Conservation (phyloP, 2,329 filamentous ascomycete genomes). For the Microsporum canis region DNA sequence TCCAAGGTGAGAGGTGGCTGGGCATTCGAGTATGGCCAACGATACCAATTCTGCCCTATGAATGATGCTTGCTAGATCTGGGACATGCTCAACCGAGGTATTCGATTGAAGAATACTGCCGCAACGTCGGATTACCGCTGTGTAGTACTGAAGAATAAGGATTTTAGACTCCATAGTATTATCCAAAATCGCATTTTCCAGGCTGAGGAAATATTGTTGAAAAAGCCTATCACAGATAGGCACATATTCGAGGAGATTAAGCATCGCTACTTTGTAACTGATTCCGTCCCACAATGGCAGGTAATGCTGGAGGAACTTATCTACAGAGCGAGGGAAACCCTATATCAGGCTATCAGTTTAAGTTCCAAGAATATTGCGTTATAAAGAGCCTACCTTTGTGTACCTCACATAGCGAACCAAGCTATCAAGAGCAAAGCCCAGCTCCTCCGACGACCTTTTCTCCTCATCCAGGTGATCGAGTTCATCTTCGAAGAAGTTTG, state of each 20-base stretch:
- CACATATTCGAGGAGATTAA: slow-evolving; percentile 26
- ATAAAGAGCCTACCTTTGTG: slow-evolving; percentile 26
- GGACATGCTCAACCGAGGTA: slow-evolving; percentile 8
- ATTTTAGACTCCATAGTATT: slow-evolving; percentile 41
- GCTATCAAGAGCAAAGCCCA: slow-evolving; percentile 27
- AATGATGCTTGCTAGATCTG: slow-evolving; percentile 33
- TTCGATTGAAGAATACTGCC: slow-evolving; percentile 25
- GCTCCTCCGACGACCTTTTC: slow-evolving; percentile 21
- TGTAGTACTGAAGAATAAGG: slow-evolving; percentile 56
- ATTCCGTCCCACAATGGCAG: slow-evolving; percentile 52
- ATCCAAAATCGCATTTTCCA: slow-evolving; percentile 33
- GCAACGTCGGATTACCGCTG: slow-evolving; percentile 50
- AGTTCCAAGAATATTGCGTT: background rate
- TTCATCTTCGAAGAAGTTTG: slow-evolving; percentile 29
- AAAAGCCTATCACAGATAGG: slow-evolving; percentile 27
- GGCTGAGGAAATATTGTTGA: slow-evolving; percentile 26
- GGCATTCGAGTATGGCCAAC: slow-evolving; percentile 49
- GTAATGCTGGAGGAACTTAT: slow-evolving; percentile 38
- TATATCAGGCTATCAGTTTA: slow-evolving; percentile 11
- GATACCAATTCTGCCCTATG: slow-evolving; percentile 44
- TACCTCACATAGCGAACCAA: slow-evolving; percentile 27
- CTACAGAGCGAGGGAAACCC: slow-evolving; percentile 25
- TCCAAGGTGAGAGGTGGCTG: slow-evolving; percentile 16
- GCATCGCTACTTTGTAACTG: slow-evolving; percentile 38
- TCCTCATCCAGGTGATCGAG: slow-evolving; percentile 31